Evolutionary conservation across 148 eudicot species (phyloP), one percentile per base, ranked within the genome.

Genomic region (Rhododendron griersonianum): DNA sequence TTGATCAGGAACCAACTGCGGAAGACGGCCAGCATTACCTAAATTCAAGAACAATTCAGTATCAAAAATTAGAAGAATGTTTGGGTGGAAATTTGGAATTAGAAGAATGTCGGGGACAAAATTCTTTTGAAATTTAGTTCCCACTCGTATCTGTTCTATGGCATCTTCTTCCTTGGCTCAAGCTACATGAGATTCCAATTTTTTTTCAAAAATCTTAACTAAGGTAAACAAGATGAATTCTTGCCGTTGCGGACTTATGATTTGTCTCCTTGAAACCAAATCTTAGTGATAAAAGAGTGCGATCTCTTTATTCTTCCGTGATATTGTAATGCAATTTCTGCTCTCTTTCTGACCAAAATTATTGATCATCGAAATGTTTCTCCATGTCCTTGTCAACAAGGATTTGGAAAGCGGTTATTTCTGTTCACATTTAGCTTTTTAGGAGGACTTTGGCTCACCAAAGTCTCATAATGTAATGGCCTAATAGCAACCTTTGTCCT

Each of bases 1-100:
- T 90, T 96, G 99, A 59, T 95, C 98, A 84, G 95, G 91, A 69
- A 87, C 91, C 91, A 96, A 87, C 11, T 88, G 77, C 0, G 98
- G 99, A 86, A 96, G 95, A 85, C 86, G 84, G 47, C 82, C 89
- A 71, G 93, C 90, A 91, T 88, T 91, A 85, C 91, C 99, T 96
- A 89, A 82, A 88, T 37, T 83, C 61, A 80, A 25, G 65, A n/a
- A 78, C 57, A 80, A 14, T 81, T 57, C 47, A 9, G 8, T 7
- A 83, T 15, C 28, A 71, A 76, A 76, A 18, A 48, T 30, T 30
- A 71, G 37, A 4, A 28, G 76, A 71, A 30, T 14, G 41, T 14
- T 30, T 30, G 41, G 39, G 21, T 71, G 19, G 39, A 14, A 71
- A 71, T 71, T 33, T 16, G 15, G 15, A 67, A 67, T 30, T 30